These are phyloP conservation scores for Backusella australiensis DNA, from an alignment of 192 early-diverging fungal species.

Conservation along the genomic window DNA sequence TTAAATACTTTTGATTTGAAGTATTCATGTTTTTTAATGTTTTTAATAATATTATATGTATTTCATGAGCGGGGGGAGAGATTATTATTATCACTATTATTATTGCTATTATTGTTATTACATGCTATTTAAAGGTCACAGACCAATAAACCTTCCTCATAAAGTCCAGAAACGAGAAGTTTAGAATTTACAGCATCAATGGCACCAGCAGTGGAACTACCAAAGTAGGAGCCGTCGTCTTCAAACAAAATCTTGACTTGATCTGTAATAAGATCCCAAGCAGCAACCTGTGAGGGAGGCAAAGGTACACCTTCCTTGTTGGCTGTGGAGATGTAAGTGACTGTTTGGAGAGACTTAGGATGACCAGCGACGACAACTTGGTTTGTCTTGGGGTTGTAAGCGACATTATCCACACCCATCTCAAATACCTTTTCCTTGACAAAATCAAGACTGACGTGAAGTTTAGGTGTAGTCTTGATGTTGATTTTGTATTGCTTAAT, in stretches of 20 bases:
- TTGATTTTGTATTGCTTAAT: constrained; percentile 17
- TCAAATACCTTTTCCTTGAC: background rate
- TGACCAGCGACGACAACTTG: constrained; percentile 31
- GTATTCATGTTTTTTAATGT: background rate
- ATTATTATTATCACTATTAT: background rate
- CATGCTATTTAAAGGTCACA: constrained; percentile 7
- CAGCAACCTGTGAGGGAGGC: constrained; percentile 16
- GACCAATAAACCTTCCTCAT: constrained; percentile 15
- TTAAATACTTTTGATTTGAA: background rate
- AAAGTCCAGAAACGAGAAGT: constrained; percentile 18
- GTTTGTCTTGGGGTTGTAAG: constrained; percentile 10
- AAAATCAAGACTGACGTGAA: constrained; percentile 5
- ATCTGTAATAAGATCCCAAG: constrained; percentile 14
- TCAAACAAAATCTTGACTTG: constrained; percentile 5
- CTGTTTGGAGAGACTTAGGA: constrained; percentile 15
- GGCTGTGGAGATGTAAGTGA: constrained; percentile 4
- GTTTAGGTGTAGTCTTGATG: background rate
- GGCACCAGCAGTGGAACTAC: constrained; percentile 12
- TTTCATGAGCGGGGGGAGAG: background rate
- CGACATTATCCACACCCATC: constrained; percentile 33
- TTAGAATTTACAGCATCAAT: constrained; percentile 12
- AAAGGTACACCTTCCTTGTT: background rate
- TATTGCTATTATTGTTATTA: background rate
- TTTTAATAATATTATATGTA: background rate
- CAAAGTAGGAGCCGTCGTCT: constrained; percentile 19